phyloP scores from a whole-genome alignment of 805 yeast genomes.

The Hanseniaspora nectarophila region DNA sequence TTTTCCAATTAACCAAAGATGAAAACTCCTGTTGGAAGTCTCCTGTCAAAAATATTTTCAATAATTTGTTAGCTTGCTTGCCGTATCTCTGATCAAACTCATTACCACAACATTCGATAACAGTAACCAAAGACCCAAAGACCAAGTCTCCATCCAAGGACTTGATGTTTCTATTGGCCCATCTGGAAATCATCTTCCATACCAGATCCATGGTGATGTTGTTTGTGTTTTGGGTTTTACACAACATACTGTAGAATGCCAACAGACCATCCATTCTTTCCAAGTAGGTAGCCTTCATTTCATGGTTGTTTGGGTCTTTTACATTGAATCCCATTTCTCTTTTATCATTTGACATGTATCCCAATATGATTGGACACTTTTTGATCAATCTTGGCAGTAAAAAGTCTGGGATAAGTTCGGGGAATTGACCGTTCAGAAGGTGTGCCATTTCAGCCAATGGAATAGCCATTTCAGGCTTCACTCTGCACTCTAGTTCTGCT shows the following conservation, averaged over 20 bases:
- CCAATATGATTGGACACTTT: constrained; percentile 81
- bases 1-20: constrained; percentile 46
- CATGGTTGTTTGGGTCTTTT: constrained; percentile 29
- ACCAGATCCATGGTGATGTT: constrained; percentile 38
- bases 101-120: constrained; percentile 82
- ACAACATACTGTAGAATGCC: constrained; percentile 65
- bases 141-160: constrained; percentile 52
- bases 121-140: constrained; percentile 56
- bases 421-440: constrained; percentile 39
- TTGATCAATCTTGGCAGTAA: constrained; percentile 71
- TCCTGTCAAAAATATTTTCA: constrained; percentile 22
- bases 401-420: constrained; percentile 30
- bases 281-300: constrained; percentile 54
- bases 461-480: constrained; percentile 60
- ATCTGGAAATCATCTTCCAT: constrained; percentile 68
- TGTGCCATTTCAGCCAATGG: constrained; percentile 64
- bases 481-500: constrained; percentile 84
- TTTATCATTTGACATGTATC: constrained; percentile 67
- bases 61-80: constrained; percentile 53
- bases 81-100: constrained; percentile 51
- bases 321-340: constrained; percentile 75
- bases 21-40: constrained; percentile 38
- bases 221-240: constrained; percentile 36
- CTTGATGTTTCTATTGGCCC: constrained; percentile 42
- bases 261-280: constrained; percentile 82